Conservation (phyloP, 2,329 filamentous ascomycete genomes). For the Colletotrichum sp. region DNA sequence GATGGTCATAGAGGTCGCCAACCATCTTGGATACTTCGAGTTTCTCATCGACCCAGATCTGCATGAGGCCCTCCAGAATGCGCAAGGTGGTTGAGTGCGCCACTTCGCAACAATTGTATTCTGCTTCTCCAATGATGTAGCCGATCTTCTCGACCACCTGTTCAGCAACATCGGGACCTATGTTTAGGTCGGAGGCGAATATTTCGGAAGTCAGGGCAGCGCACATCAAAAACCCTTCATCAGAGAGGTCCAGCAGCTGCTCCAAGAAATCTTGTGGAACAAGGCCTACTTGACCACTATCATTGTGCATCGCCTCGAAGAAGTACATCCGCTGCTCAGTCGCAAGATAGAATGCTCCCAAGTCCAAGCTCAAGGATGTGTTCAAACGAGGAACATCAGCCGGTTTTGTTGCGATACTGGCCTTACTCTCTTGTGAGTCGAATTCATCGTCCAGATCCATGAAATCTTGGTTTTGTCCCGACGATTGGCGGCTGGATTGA, state of each 20-base stretch:
- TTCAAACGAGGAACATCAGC: conserved; percentile 53
- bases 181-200: conserved; percentile 57
- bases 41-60: conserved; percentile 66
- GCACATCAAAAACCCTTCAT: conserved; percentile 60
- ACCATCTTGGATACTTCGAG: conserved; percentile 69
- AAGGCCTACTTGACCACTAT: conserved; percentile 50
- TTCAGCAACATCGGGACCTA: conserved; percentile 50
- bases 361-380: conserved; percentile 44
- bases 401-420: conserved; percentile 38
- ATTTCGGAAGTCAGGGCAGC: conserved; percentile 56
- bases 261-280: conserved; percentile 58
- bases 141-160: conserved; percentile 57
- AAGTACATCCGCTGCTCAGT: conserved; percentile 52
- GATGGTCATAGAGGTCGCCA: conserved; percentile 80
- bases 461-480: conserved; percentile 48
- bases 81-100: conserved; percentile 72
- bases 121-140: conserved; percentile 56
- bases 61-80: conserved; percentile 67
- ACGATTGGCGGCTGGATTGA: conserved; percentile 34
- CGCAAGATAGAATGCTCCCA: conserved; percentile 52
- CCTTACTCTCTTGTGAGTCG: conserved; percentile 62
- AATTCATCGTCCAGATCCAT: conserved; percentile 75
- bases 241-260: conserved; percentile 50
- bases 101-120: conserved; percentile 77
- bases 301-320: conserved; percentile 46